Conservation (phyloP, 352 stramenopile genomes). For the Thalassiosira livingstoniorum region DNA sequence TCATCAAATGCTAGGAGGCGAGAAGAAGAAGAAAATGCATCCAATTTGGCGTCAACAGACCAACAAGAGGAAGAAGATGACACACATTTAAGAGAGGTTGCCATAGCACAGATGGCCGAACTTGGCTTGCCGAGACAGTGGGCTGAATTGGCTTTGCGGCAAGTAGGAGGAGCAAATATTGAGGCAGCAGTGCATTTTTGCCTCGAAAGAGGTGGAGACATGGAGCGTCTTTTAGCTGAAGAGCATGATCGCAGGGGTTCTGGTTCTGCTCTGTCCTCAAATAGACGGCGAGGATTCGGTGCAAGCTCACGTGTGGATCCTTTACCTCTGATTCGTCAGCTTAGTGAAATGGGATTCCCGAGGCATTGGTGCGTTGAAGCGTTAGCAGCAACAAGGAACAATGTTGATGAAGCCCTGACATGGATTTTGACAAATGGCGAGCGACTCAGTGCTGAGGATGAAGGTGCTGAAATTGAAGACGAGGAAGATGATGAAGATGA, state of each 20-base stretch:
- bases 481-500: conserved; percentile 73
- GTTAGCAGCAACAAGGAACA: conserved; percentile 80
- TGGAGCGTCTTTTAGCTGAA: conserved; percentile 84
- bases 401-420: conserved; percentile 85
- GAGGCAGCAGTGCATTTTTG: conserved; percentile 87
- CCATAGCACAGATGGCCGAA: conserved; percentile 87
- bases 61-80: conserved; percentile 65
- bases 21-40: conserved; percentile 44
- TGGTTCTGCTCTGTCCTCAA: conserved; percentile 45
- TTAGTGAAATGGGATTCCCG: conserved; percentile 87
- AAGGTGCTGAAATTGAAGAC: conserved; percentile 65
- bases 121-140: conserved; percentile 83
- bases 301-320: conserved; percentile 51
- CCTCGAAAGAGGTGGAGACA: conserved; percentile 84
- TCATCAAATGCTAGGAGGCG: conserved; percentile 36
- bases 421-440: conserved; percentile 87
- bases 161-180: conserved; percentile 84
- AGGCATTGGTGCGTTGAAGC: conserved; percentile 84
- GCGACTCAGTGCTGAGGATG: conserved; percentile 68
- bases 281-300: conserved; percentile 52
- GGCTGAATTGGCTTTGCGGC: conserved; percentile 81
- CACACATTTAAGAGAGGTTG: conserved; percentile 77
- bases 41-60: not conserved
- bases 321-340: conserved; percentile 79
- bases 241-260: conserved; percentile 68